Evolutionary conservation across 139 green algal species (phyloP), one percentile per base, ranked within the genome.

Genomic region (Nannochloris sp.): DNA sequence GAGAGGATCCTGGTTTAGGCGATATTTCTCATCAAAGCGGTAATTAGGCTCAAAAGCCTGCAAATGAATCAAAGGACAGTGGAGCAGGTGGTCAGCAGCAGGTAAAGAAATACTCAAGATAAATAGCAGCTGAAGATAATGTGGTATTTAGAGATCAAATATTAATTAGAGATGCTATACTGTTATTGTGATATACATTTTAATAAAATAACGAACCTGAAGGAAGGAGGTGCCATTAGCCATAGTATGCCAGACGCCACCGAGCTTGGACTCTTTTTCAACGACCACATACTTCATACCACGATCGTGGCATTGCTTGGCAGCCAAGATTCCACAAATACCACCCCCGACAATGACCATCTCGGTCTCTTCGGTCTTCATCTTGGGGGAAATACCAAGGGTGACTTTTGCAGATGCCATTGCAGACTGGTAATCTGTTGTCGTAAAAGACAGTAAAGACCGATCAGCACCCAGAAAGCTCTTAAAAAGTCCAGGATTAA

Each of bases 31-130:
- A 30, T 73, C n/a, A 55, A 55, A 73, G 1, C 67, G 57, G 61
- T 73, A 73, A 9, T 56, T 48, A n/a, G 67, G 37, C 44, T 73
- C 67, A 15, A 54, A 73, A 3, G 67, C 67, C 67, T 73, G 63
- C 13, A 1, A 32, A 54, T 6, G 37, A 4, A 34, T 47, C 4
- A 35, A 36, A 34, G 15, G 3, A 19, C 13, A 3, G 36, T n/a
- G n/a, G n/a, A n/a, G n/a, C n/a, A n/a, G n/a, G n/a, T n/a, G n/a
- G n/a, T n/a, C n/a, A n/a, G n/a, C n/a, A n/a, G n/a, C n/a, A n/a
- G n/a, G n/a, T n/a, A n/a, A n/a, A n/a, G n/a, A n/a, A n/a, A n/a
- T n/a, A n/a, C n/a, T n/a, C n/a, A n/a, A n/a, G n/a, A n/a, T n/a
- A n/a, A n/a, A n/a, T n/a, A n/a, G n/a, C n/a, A n/a, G n/a, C n/a